A percentile compares a stretch with the other conserved stretches of the same genome.
Evolutionary conservation across 768 basidiomycete genomes (phyloP).

Genomic region (Scleroderma bovista): DNA sequence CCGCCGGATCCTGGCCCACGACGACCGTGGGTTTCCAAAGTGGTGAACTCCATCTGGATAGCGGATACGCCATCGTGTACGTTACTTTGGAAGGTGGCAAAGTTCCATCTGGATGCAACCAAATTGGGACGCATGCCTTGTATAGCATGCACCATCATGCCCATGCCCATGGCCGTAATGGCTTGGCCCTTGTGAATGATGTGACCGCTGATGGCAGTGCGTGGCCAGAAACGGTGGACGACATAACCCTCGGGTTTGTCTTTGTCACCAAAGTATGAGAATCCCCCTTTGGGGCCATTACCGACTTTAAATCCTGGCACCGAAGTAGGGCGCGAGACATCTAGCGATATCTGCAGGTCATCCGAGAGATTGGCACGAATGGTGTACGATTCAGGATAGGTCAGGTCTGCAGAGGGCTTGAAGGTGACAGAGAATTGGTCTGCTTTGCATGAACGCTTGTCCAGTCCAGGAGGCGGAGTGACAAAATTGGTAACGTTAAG

Average conservation of each 20-base stretch:
- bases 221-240: slow-evolving; percentile 89
- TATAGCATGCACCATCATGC: slow-evolving; percentile 93
- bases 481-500: slow-evolving; percentile 79
- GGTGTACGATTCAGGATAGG: slow-evolving; percentile 71
- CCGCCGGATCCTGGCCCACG: slow-evolving; percentile 77
- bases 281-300: slow-evolving; percentile 80
- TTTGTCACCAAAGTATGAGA: slow-evolving; percentile 79
- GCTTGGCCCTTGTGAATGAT: slow-evolving; percentile 64
- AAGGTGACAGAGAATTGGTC: slow-evolving; percentile 78
- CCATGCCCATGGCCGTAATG: slow-evolving; percentile 50
- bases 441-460: slow-evolving; percentile 82
- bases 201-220: slow-evolving; percentile 55
- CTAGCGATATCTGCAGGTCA: slow-evolving; percentile 77
- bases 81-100: slow-evolving; percentile 81
- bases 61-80: slow-evolving; percentile 74
- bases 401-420: slow-evolving; percentile 48
- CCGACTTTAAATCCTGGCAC: slow-evolving; percentile 90
- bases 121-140: slow-evolving; percentile 98
- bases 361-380: slow-evolving; percentile 74
- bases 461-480: slow-evolving; percentile 66
- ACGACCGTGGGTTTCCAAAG: slow-evolving; percentile 71
- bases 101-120: slow-evolving; percentile 93
- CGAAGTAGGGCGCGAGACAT: slow-evolving; percentile 60
- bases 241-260: slow-evolving; percentile 78
- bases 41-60: slow-evolving; percentile 95